Base-by-base conservation (phyloP, 108 stramenopile species). In the Cylindrotheca closterium region DNA sequence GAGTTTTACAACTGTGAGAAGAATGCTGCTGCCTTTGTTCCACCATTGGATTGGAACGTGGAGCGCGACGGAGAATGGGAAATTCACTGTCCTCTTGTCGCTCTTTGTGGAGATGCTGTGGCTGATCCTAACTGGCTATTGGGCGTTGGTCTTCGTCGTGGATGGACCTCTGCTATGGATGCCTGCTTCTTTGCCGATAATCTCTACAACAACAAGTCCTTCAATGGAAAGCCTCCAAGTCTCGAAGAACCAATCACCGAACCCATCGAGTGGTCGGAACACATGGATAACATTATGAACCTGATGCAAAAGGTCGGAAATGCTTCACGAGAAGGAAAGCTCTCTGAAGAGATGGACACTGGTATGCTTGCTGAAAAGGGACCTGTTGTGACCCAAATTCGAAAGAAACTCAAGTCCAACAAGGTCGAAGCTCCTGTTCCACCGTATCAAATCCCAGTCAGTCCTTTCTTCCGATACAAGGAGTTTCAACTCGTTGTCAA, bases 231-330 rank as follows among this genome's bases (percentile, higher is more conserved):
- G 25, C 48, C 49, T 30, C 61, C 61, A 4, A 28, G 15, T 27
- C 15, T 24, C 48, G 61, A 63, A 28, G 49, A 63, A n/a, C 61
- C 61, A 27, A 63, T 63, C 28, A n/a, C 12, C 27, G 49, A 30
- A 3, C 29, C 25, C 8, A 51, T 63, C 29, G 61, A 63, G 4
- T 63, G 61, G 61, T 49, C 61, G 8, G 29, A 63, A 29, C 61
- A 63, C 61, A 63, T 63, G 61, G 61, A 63, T 26, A 63, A 63
- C 28, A 49, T 63, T 5, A 51, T 51, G 61, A 63, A 51, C 50
- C 61, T 63, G 15, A 63, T 63, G 61, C 23, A 25, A 8, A 63
- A 49, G 25, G 19, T 63, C 15, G 61, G 61, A 63, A 63, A 63
- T 25, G 30, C 26, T 17, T 15, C 61, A 18, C 61, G 61, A 50